These are phyloP conservation scores for Sporothrix pallida DNA, from an alignment of 2,329 filamentous ascomycete genomes.

Conservation along the genomic window DNA sequence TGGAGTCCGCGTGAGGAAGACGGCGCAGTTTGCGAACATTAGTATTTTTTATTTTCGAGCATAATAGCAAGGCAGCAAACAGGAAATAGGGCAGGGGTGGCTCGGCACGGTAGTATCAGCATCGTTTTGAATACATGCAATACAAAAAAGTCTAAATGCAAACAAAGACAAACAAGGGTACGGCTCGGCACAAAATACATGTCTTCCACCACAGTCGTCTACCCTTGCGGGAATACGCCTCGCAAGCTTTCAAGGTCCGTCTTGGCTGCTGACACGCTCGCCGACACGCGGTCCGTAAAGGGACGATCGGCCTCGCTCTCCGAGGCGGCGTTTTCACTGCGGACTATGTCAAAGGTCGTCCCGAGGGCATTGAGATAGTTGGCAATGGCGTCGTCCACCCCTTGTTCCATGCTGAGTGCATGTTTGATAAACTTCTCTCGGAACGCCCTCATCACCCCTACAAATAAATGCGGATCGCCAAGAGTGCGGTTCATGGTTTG, in stretches of 20 bases:
- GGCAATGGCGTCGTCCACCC: background rate
- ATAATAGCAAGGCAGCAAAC: background rate
- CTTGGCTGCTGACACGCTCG: background rate
- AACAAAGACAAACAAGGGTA: background rate
- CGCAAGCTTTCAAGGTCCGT: background rate
- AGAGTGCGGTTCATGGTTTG: background rate
- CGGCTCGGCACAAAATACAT: background rate
- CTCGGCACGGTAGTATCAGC: background rate
- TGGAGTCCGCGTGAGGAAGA: background rate
- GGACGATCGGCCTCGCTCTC: background rate
- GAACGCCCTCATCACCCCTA: background rate
- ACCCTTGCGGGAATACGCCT: background rate
- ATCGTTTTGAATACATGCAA: conserved; percentile 1
- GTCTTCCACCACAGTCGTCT: conserved; percentile 2
- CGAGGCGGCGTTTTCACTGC: background rate
- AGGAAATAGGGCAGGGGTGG: background rate
- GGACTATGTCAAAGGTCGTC: conserved; percentile 12
- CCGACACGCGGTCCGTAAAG: conserved; percentile 3
- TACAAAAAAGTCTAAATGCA: background rate
- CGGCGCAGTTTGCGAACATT: background rate
- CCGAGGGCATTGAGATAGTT: background rate
- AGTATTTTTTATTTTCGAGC: background rate
- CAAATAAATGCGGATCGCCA: background rate
- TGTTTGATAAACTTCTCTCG: background rate
- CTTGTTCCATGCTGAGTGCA: background rate